Base-by-base conservation (phyloP, 2,329 filamentous ascomycete species). In the Pseudogymnoascus sp. region DNA sequence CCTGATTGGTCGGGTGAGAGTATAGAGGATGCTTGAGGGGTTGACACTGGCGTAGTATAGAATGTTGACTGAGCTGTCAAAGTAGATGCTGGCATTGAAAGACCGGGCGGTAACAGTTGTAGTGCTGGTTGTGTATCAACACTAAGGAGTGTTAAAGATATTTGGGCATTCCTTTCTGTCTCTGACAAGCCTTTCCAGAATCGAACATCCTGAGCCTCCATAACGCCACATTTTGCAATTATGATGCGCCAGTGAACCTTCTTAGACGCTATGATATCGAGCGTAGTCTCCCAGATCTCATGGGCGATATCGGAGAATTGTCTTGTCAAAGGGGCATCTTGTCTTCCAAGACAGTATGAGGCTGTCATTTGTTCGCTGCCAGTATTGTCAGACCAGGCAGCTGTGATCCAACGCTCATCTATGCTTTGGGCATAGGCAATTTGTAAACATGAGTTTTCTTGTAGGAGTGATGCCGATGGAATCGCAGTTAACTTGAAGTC, bases 391-490 rank as follows among this genome's bases (percentile, higher is more conserved):
- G 87, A 90, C 91, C 91, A 95, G 0, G 88, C 88, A 5, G 85
- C 88, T 10, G 87, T 88, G 38, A 94, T 77, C 91, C 91, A 96
- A 7, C 86, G 79, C 17, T 88, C 84, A 71, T 93, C 89, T 9
- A 87, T 79, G 69, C 89, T 92, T 62, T 86, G 81, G 1, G 88
- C 84, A 69, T 95, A 95, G 1, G 88, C 89, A 48, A 95, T 78
- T 71, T 96, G 91, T 31, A 96, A 84, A 69, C 88, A 88, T 0
- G 86, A 89, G 66, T 92, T 91, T 71, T 94, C 90, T 62, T 88
- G 84, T 61, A 94, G 78, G 5, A 93, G 77, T 15, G 91, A 89
- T 15, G 85, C 82, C 0, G 89, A 90, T 2, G 89, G 87, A 12
- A 83, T 84, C 0, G 83, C 74, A 1, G 79, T 81, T 2, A 92